Evolutionary conservation across 2,329 filamentous ascomycete genomes (phyloP).

Genomic region (Simplicillium sp.): DNA sequence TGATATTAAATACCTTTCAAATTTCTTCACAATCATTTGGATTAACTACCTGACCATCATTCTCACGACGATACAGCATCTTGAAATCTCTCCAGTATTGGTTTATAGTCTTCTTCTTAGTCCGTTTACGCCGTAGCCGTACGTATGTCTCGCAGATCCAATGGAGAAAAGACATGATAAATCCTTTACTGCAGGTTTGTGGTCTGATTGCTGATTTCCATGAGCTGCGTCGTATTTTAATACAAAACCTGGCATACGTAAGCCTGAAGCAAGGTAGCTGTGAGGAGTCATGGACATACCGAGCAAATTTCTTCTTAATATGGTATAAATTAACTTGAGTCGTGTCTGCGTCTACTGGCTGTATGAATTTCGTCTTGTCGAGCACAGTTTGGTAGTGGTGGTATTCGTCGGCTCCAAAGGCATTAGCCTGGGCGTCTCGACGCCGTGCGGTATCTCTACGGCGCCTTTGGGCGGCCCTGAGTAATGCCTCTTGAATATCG

Average conservation of each 20-base stretch:
- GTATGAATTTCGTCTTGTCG: no score
- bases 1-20: neutral
- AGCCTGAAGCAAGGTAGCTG: neutral
- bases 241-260: constrained; percentile 3
- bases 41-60: constrained; percentile 10
- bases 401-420: no score
- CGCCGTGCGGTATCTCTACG: no score
- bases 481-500: no score
- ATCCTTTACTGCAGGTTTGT: constrained; percentile 12
- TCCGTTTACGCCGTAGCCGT: constrained; percentile 1
- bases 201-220: constrained; percentile 5
- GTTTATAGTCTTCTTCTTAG: constrained; percentile 10
- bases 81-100: constrained; percentile 14
- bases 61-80: constrained; percentile 11
- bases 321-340: constrained; percentile 13
- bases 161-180: constrained; percentile 14
- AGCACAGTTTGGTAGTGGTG: no score
- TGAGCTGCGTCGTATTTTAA: no score
- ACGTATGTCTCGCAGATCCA: constrained; percentile 14
- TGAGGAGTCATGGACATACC: constrained; percentile 6
- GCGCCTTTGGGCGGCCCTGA: no score
- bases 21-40: constrained; percentile 6
- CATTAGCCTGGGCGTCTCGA: no score
- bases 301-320: constrained; percentile 11
- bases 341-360: no score